phyloP scores from a whole-genome alignment of 1,139 yeast genomes.

The Suhomyces bolitotheri region DNA sequence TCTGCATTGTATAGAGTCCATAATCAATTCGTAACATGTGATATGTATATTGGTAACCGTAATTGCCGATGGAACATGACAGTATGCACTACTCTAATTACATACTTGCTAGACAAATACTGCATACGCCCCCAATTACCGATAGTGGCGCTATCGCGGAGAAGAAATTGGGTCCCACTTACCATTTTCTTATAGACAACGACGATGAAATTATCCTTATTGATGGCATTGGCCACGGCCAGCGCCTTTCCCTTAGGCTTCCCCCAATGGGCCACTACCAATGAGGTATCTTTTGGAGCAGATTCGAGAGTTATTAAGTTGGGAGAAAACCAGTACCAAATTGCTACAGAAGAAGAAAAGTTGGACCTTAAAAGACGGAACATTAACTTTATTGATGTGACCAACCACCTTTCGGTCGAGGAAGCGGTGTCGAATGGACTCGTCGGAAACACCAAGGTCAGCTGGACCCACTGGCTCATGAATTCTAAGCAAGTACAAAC shows the following conservation, averaged over 20 bases:
- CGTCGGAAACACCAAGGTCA: constrained; percentile 17
- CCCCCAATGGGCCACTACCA: constrained; percentile 3
- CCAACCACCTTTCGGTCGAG: constrained; percentile 44
- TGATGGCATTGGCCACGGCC: constrained; percentile 7
- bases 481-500: constrained; percentile 37
- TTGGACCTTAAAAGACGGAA: constrained; percentile 54
- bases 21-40: not conserved
- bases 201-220: constrained; percentile 7
- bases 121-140: no score
- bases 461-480: constrained; percentile 17
- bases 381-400: constrained; percentile 68
- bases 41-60: no score
- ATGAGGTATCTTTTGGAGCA: not conserved
- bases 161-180: no score
- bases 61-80: no score
- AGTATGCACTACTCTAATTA: no score
- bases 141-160: no score
- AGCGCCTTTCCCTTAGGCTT: constrained; percentile 5
- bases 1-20: not conserved
- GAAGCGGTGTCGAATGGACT: constrained; percentile 36
- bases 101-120: no score
- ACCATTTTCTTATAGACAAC: no score
- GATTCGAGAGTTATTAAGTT: constrained; percentile 34
- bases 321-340: constrained; percentile 39
- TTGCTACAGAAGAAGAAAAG: constrained; percentile 60